phyloP scores from a whole-genome alignment of 148 eudicot species.

The Gaultheria prostrata region DNA sequence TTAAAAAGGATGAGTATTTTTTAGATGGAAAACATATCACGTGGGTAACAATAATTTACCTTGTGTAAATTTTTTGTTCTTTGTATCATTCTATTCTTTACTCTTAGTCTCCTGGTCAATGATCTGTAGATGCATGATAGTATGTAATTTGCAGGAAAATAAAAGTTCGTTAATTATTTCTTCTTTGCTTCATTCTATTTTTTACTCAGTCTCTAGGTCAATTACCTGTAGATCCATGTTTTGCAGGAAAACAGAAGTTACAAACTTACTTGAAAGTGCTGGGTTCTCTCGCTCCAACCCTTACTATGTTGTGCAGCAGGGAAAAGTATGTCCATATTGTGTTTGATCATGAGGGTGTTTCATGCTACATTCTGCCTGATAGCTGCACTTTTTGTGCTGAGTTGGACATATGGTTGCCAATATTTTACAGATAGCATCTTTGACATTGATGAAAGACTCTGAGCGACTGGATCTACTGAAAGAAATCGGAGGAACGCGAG shows the following conservation, averaged over 20 bases:
- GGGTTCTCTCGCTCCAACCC: conserved; percentile 99
- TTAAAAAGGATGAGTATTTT: conserved; percentile 92
- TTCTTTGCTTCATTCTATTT: neutral
- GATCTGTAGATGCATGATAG: conserved; percentile 6
- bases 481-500: conserved; percentile 99
- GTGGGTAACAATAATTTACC: conserved; percentile 37
- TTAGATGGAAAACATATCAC: conserved; percentile 98
- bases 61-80: neutral
- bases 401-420: neutral
- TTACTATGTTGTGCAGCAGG: conserved; percentile 99
- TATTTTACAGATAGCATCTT: conserved; percentile 69
- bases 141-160: conserved; percentile 61
- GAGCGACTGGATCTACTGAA: conserved; percentile 91
- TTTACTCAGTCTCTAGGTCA: conserved; percentile 1
- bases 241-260: conserved; percentile 94
- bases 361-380: neutral
- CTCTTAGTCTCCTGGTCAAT: conserved; percentile 1
- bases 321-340: conserved; percentile 53
- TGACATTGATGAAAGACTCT: conserved; percentile 93
- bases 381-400: conserved; percentile 2
- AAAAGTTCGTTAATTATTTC: conserved; percentile 42
- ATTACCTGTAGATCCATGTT: conserved; percentile 11
- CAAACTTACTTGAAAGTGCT: conserved; percentile 96
- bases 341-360: neutral
- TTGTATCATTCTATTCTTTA: neutral